Evolutionary conservation across 805 yeast genomes (phyloP).

Genomic region (Candida silvatica): DNA sequence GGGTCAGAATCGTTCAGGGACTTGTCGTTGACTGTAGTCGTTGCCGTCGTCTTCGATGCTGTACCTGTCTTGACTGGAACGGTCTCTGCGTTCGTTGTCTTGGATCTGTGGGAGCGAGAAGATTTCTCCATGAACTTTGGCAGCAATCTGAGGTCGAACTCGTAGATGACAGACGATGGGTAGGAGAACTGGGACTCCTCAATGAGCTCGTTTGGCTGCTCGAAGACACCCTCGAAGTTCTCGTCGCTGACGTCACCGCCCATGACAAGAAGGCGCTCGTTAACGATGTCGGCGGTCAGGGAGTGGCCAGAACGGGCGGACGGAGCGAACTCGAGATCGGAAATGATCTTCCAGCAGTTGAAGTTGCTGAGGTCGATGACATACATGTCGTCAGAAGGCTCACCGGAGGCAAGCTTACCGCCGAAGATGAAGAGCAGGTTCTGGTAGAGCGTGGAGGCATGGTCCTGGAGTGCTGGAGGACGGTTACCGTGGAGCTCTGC

Average conservation of each 20-base stretch:
- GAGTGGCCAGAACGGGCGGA: slow-evolving; percentile 91
- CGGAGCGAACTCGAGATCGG: slow-evolving; percentile 44
- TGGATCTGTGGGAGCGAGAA: background rate
- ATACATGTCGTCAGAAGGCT: slow-evolving; percentile 54
- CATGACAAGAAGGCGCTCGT: slow-evolving; percentile 69
- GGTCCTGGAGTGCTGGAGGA: slow-evolving; percentile 89
- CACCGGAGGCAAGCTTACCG: slow-evolving; percentile 74
- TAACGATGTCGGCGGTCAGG: slow-evolving; percentile 57
- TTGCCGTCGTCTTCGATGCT: background rate
- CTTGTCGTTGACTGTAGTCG: background rate
- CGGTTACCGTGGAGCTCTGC: slow-evolving; percentile 55
- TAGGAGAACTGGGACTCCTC: slow-evolving; percentile 24
- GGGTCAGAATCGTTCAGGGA: background rate
- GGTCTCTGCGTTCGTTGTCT: background rate
- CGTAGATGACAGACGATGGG: slow-evolving; percentile 27
- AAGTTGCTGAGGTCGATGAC: slow-evolving; percentile 68
- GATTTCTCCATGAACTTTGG: slow-evolving; percentile 19
- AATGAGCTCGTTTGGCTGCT: slow-evolving; percentile 12
- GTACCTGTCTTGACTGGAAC: background rate
- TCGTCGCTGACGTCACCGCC: slow-evolving; percentile 85
- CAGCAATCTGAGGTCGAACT: slow-evolving; percentile 22
- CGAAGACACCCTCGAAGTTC: slow-evolving; percentile 23
- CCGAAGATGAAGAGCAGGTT: slow-evolving; percentile 82
- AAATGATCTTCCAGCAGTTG: slow-evolving; percentile 53
- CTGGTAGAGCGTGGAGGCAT: slow-evolving; percentile 71